Percentiles rank a stretch among this genome's conserved stretches.
These are phyloP conservation scores for Chrysochromulina parva DNA, from an alignment of 78 protist genomes.

Conservation along the genomic window DNA sequence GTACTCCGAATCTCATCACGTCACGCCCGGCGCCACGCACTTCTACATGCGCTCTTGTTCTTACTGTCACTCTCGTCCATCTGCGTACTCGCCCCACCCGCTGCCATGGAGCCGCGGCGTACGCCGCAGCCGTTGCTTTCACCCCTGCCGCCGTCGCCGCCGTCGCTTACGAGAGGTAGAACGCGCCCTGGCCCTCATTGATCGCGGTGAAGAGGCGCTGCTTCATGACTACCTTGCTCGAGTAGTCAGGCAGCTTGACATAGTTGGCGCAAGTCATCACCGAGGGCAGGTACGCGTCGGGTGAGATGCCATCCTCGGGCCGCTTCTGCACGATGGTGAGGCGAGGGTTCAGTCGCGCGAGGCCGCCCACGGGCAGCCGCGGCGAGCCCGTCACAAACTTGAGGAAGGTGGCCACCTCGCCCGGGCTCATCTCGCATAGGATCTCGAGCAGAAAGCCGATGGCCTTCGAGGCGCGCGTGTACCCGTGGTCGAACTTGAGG, in stretches of 20 bases:
- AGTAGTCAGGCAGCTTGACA: constrained; percentile 84
- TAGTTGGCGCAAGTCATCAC: constrained; percentile 84
- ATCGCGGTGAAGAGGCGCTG: constrained; percentile 65
- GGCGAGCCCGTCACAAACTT: constrained; percentile 78
- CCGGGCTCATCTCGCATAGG: constrained; percentile 11
- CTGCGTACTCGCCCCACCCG: too few relatives aligned
- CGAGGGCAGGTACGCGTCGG: constrained; percentile 67
- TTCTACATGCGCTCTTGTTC: too few relatives aligned
- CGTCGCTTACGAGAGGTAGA: constrained; percentile 58
- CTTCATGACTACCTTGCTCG: constrained; percentile 62
- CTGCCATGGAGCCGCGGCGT: too few relatives aligned
- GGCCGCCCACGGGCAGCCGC: constrained; percentile 73
- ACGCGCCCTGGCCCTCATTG: constrained; percentile 68
- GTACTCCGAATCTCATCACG: too few relatives aligned
- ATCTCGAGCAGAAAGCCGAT: constrained; percentile 66
- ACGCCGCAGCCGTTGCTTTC: too few relatives aligned
- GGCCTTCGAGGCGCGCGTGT: constrained; percentile 25
- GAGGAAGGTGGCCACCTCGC: constrained; percentile 36
- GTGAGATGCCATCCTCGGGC: constrained; percentile 20
- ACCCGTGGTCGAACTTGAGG: constrained; percentile 31
- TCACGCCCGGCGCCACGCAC: too few relatives aligned
- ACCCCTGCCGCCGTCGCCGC: too few relatives aligned
- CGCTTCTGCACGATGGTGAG: constrained; percentile 73
- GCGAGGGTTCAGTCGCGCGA: constrained; percentile 56
- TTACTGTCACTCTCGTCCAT: too few relatives aligned